These are phyloP conservation scores for Przewalskia tangutica DNA, from an alignment of 257 asterid genomes.

Conservation along the genomic window DNA sequence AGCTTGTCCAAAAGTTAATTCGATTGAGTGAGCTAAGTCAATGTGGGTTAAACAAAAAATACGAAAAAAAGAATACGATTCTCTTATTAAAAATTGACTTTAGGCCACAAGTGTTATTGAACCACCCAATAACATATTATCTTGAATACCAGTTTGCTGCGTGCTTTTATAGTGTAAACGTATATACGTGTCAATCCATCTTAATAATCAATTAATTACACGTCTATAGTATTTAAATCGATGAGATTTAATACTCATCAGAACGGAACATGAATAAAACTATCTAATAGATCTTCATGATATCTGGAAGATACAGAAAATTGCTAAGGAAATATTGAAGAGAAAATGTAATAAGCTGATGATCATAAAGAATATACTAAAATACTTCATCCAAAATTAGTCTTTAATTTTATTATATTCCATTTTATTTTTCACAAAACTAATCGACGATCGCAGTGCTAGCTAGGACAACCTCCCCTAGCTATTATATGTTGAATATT, in stretches of 20 bases:
- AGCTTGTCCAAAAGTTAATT: too few relatives aligned
- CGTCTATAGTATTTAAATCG: not conserved
- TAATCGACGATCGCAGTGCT: not conserved
- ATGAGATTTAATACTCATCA: not conserved
- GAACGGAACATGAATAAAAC: not conserved
- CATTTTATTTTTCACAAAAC: not conserved
- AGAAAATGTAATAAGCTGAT: not conserved
- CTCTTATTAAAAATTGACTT: too few relatives aligned
- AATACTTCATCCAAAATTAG: not conserved
- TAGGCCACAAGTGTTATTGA: too few relatives aligned
- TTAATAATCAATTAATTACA: not conserved
- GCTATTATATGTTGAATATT: not conserved
- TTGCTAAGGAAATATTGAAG: not conserved
- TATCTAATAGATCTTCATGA: not conserved
- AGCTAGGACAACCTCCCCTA: not conserved
- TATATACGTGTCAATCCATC: not conserved
- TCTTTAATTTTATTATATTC: not conserved
- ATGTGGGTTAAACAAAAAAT: too few relatives aligned
- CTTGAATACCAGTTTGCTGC: too few relatives aligned
- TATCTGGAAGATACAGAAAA: not conserved
- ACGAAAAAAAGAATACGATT: too few relatives aligned
- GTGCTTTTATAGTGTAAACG: too few relatives aligned
- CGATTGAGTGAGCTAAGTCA: too few relatives aligned
- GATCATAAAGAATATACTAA: not conserved
- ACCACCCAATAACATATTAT: too few relatives aligned